Evolutionary conservation across 176 grass and related monocot genomes (phyloP).

Genomic region (Musa acuminata): DNA sequence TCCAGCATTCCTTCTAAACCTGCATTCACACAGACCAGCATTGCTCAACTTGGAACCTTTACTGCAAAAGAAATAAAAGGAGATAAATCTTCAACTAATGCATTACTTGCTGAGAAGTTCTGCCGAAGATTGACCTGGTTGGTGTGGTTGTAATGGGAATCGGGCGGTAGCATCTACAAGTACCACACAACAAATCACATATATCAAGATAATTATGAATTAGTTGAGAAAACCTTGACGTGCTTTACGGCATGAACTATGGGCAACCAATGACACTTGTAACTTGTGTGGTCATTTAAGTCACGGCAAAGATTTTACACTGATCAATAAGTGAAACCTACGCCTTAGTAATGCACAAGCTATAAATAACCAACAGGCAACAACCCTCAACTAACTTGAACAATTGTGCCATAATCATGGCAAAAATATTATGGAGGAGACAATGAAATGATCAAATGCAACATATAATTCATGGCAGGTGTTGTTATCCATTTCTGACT

Average conservation of each 20-base stretch:
- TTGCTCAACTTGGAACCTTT: neutral
- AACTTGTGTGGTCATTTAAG: no score
- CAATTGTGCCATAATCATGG: no score
- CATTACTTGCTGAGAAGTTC: constrained; percentile 57
- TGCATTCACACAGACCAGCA: constrained; percentile 18
- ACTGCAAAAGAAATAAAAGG: neutral
- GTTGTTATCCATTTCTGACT: no score
- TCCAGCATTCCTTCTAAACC: constrained; percentile 71
- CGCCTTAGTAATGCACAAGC: no score
- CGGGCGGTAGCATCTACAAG: constrained; percentile 21
- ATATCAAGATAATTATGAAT: neutral
- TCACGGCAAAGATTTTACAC: no score
- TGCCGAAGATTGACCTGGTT: constrained; percentile 30
- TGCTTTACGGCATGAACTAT: neutral
- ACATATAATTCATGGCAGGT: no score
- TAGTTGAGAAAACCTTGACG: neutral
- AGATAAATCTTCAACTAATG: constrained; percentile 20
- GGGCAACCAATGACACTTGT: no score
- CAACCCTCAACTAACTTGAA: no score
- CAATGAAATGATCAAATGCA: no score
- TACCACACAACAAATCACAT: neutral
- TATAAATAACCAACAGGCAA: no score
- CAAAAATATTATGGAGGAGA: no score
- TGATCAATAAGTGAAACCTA: no score
- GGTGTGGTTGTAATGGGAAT: constrained; percentile 25